Conservation (phyloP, 2,329 filamentous ascomycete genomes). For the Fusarium tricinctum region DNA sequence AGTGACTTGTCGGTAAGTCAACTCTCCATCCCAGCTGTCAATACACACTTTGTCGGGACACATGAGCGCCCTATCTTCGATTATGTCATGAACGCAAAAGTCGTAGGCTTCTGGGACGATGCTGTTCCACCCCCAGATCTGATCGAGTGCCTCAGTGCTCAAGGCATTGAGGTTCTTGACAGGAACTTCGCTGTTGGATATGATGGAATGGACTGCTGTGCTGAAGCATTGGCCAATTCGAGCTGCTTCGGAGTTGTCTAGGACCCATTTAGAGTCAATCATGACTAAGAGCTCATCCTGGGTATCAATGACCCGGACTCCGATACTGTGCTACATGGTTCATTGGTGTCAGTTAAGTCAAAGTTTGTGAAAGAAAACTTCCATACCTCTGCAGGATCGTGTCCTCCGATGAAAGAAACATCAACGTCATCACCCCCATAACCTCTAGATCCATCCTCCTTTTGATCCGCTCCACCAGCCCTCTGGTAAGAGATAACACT, state of each 20-base stretch:
- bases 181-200: constrained; percentile 2
- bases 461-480: neutral
- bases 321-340: neutral
- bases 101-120: neutral
- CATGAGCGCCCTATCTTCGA: neutral
- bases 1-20: neutral
- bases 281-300: neutral
- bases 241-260: neutral
- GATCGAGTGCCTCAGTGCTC: neutral
- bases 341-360: neutral
- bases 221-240: constrained; percentile 5
- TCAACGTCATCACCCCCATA: neutral
- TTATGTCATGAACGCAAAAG: neutral
- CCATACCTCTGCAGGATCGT: constrained; percentile 10
- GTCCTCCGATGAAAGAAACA: constrained; percentile 2
- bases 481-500: constrained; percentile 13
- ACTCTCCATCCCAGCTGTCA: constrained; percentile 5
- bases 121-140: constrained; percentile 1
- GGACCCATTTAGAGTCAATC: constrained; percentile 1
- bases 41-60: neutral
- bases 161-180: neutral
- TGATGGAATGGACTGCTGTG: constrained; percentile 1
- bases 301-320: constrained; percentile 2
- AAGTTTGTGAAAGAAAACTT: neutral
- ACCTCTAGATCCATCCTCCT: neutral